Evolutionary conservation across 2,329 filamentous ascomycete species (phyloP).

Genomic region (Passalora sequoiae): DNA sequence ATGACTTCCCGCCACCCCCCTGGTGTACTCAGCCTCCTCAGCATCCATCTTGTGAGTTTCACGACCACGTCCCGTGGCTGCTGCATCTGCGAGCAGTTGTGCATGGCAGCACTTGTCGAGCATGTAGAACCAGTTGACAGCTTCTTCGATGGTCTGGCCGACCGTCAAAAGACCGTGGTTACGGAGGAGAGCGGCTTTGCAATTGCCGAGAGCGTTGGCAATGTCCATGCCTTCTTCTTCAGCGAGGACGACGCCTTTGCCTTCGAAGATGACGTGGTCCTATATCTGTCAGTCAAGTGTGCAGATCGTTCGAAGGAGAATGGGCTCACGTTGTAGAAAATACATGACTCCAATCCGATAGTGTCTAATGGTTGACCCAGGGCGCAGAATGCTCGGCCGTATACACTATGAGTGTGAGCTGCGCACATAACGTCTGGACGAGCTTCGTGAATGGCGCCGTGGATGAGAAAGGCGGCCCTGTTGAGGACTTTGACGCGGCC

Average conservation of each 20-base stretch:
- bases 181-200: conserved; percentile 34
- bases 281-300: conserved; percentile 9
- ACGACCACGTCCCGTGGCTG: conserved; percentile 55
- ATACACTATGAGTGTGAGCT: conserved; percentile 36
- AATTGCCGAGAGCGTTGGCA: conserved; percentile 34
- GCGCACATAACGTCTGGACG: conserved; percentile 39
- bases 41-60: conserved; percentile 61
- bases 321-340: conserved; percentile 30
- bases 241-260: conserved; percentile 41
- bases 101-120: conserved; percentile 35
- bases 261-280: conserved; percentile 34
- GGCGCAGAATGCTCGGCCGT: conserved; percentile 35
- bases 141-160: conserved; percentile 37
- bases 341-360: conserved; percentile 38
- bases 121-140: conserved; percentile 35
- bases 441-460: conserved; percentile 31
- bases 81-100: conserved; percentile 50
- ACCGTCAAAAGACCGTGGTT: conserved; percentile 42
- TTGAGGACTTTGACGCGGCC: conserved; percentile 33
- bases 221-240: conserved; percentile 40
- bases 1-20: conserved; percentile 11
- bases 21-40: conserved; percentile 55
- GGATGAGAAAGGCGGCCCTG: conserved; percentile 38
- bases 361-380: conserved; percentile 37
- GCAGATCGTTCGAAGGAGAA: background rate